Conservation (phyloP, 192 early-diverging fungal species). For the Umbelopsis vinacea region DNA sequence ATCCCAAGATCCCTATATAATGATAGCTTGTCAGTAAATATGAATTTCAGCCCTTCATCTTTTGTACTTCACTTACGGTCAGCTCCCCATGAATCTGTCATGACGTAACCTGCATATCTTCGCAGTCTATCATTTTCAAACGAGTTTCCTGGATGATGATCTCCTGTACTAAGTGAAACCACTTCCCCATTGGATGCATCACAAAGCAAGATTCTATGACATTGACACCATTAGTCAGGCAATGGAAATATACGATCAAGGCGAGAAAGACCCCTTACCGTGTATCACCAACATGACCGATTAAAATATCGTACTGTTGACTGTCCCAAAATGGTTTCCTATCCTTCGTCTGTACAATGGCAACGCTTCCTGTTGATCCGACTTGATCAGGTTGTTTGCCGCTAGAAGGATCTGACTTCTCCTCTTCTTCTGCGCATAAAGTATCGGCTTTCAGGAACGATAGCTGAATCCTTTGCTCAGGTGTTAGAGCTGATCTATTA, state of each 20-base stretch:
- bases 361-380: constrained; percentile 73
- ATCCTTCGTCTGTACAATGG: constrained; percentile 66
- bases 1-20: constrained; percentile 52
- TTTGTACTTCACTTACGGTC: constrained; percentile 42
- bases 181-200: constrained; percentile 62
- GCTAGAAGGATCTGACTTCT: neutral
- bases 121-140: constrained; percentile 66
- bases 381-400: constrained; percentile 42
- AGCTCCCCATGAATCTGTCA: constrained; percentile 77
- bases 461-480: constrained; percentile 70
- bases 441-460: constrained; percentile 66
- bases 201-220: constrained; percentile 51
- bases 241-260: neutral
- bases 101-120: constrained; percentile 72
- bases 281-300: constrained; percentile 77
- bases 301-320: constrained; percentile 59
- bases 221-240: neutral
- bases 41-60: neutral
- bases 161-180: constrained; percentile 55
- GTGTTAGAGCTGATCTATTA: constrained; percentile 45
- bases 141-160: constrained; percentile 69
- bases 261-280: constrained; percentile 28
- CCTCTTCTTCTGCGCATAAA: constrained; percentile 37
- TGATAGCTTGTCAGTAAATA: neutral
- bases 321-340: constrained; percentile 69